A percentile compares a stretch with the other conserved stretches of the same genome.
Evolutionary conservation across 306 rosid species (phyloP).

Genomic region (Fragaria ananassa): DNA sequence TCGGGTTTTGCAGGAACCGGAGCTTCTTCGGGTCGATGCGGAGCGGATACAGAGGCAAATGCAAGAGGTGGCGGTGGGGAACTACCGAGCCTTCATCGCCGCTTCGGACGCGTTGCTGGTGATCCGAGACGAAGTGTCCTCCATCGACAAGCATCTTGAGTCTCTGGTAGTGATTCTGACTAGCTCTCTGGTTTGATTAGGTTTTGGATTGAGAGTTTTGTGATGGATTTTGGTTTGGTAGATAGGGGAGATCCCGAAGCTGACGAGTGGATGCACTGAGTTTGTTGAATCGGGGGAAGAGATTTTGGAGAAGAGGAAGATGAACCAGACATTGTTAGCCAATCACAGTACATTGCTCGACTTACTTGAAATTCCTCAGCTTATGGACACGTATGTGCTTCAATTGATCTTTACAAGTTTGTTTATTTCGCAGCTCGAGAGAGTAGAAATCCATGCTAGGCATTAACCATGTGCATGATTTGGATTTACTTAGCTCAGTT

Average conservation of each 20-base stretch:
- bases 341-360: conserved; percentile 95
- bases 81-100: conserved; percentile 83
- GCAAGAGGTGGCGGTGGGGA: conserved; percentile 95
- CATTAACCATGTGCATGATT: not conserved
- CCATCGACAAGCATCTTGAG: conserved; percentile 54
- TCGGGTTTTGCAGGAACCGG: conserved; percentile 68
- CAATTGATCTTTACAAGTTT: not conserved
- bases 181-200: not conserved
- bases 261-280: conserved; percentile 88
- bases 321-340: conserved; percentile 92
- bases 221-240: conserved; percentile 25
- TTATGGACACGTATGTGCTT: conserved; percentile 83
- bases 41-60: conserved; percentile 97
- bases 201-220: not conserved
- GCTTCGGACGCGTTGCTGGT: conserved; percentile 88
- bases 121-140: conserved; percentile 77
- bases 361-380: conserved; percentile 96
- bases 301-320: conserved; percentile 90
- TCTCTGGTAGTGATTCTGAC: conserved; percentile 38
- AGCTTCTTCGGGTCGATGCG: conserved; percentile 95
- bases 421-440: not conserved
- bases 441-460: conserved; percentile 5
- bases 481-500: not conserved
- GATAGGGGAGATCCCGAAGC: conserved; percentile 78
- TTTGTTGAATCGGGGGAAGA: conserved; percentile 82